Evolutionary conservation across 176 grass and related monocot genomes (phyloP), one percentile per base, ranked within the genome.

Genomic region (Aegilops bicornis): DNA sequence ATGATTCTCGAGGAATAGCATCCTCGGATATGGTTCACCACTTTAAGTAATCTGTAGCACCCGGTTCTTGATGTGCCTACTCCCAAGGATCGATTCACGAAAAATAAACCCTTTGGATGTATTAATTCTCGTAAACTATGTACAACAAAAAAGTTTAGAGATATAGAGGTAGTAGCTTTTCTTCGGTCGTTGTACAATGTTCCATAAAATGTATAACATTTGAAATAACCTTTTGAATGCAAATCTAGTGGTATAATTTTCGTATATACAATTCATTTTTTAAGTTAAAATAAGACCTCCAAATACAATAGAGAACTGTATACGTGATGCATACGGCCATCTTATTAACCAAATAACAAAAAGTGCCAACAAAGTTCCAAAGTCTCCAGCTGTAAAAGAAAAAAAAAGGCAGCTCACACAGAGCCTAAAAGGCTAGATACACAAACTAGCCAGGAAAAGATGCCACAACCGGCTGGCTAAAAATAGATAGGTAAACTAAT

Each of bases 1-100:
- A 50, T 52, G 48, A 76, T 84, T 84, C 61, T 91, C 10, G 48
- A 70, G 69, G 89, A 91, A 88, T 81, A 64, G 77, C 81, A 84
- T 88, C 82, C n/a, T 88, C 19, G 69, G 76, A 91, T 88, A 88
- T 81, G 86, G 86, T 88, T 88, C 85, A 22, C 48, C n/a, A 43
- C 77, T 81, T 88, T 70, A 54, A 52, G 48, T 52, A 76, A 84
- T 69, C 31, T 29, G 2, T 7, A 0, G 69, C 81, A 87, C 82
- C 69, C 7, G 85, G 84, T 91, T 87, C 89, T 54, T 85, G 77
- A 77, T 70, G 69, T 62, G 76, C 27, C 52, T 61, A 84, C 79
- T 87, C 40, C 52, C 13, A 0, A 77, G 77, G 73, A 84, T 31
- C 7, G 68, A 84, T 91, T 80, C 86, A 43, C 17, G 1, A 4